A percentile compares a stretch with the other conserved stretches of the same genome.
These are phyloP conservation scores for Aureobasidium melanogenum DNA, from an alignment of 2,329 filamentous ascomycete species.

Conservation along the genomic window DNA sequence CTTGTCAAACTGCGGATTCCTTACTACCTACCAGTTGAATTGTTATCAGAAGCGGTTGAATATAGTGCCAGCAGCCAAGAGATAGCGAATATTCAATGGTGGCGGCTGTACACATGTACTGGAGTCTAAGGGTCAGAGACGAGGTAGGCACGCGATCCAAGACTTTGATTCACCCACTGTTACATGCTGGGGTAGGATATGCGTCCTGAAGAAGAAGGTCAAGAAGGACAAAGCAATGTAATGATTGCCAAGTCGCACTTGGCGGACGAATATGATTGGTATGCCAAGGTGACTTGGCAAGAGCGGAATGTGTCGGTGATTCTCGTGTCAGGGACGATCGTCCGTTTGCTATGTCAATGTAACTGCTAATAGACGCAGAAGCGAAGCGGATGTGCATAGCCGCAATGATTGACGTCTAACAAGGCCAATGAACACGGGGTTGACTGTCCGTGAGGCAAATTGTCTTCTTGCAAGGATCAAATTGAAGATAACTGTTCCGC, in stretches of 20 bases:
- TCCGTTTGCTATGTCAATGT: not conserved
- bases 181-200: conserved; percentile 6
- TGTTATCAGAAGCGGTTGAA: conserved; percentile 1
- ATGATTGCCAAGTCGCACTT: not conserved
- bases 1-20: not conserved
- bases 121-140: not conserved
- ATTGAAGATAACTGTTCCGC: not conserved
- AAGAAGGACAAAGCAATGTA: not conserved
- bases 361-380: conserved; percentile 5
- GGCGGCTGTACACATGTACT: conserved; percentile 3
- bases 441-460: not conserved
- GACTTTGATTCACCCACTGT: not conserved
- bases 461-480: not conserved
- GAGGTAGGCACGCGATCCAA: not conserved
- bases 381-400: not conserved
- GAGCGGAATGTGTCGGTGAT: not conserved
- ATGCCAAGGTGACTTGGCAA: conserved; percentile 5
- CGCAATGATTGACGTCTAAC: not conserved
- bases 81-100: conserved; percentile 8
- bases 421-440: not conserved
- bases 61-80: conserved; percentile 2
- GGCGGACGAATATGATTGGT: not conserved
- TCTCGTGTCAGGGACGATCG: not conserved
- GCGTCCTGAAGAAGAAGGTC: conserved; percentile 7
- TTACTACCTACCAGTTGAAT: not conserved